Conservation (phyloP, 2,329 filamentous ascomycete species). For the Talaromyces sp. region DNA sequence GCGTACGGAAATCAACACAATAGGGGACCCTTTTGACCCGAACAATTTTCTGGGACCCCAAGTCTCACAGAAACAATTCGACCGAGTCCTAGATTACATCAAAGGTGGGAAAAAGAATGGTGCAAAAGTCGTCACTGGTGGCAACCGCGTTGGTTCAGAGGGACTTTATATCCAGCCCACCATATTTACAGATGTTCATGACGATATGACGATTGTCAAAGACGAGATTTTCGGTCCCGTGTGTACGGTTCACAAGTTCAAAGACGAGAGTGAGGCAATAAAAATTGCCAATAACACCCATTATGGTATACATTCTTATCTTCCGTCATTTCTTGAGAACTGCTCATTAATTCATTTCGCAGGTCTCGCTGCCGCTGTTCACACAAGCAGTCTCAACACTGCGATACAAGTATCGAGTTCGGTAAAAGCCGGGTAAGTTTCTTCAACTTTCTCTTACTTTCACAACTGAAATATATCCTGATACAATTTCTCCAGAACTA, state of each 20-base stretch:
- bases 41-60: constrained; percentile 80
- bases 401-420: not conserved
- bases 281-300: constrained; percentile 66
- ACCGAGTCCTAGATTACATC: constrained; percentile 69
- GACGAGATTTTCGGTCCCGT: constrained; percentile 74
- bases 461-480: not conserved
- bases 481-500: not conserved
- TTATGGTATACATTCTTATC: constrained; percentile 49
- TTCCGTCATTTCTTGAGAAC: not conserved
- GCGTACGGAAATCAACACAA: constrained; percentile 63
- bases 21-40: constrained; percentile 65
- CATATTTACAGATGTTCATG: constrained; percentile 42
- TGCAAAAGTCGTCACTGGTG: constrained; percentile 58
- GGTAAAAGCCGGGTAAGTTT: constrained; percentile 4
- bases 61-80: constrained; percentile 73
- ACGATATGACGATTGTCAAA: constrained; percentile 59
- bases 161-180: constrained; percentile 80
- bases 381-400: not conserved
- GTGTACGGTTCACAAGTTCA: constrained; percentile 55
- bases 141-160: constrained; percentile 65
- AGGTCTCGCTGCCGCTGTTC: constrained; percentile 4
- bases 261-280: constrained; percentile 60
- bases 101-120: constrained; percentile 59
- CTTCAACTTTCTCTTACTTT: not conserved
- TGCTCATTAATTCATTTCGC: not conserved